phyloP scores from a whole-genome alignment of 2,329 filamentous ascomycete genomes.

The Boeremia lycopersici region DNA sequence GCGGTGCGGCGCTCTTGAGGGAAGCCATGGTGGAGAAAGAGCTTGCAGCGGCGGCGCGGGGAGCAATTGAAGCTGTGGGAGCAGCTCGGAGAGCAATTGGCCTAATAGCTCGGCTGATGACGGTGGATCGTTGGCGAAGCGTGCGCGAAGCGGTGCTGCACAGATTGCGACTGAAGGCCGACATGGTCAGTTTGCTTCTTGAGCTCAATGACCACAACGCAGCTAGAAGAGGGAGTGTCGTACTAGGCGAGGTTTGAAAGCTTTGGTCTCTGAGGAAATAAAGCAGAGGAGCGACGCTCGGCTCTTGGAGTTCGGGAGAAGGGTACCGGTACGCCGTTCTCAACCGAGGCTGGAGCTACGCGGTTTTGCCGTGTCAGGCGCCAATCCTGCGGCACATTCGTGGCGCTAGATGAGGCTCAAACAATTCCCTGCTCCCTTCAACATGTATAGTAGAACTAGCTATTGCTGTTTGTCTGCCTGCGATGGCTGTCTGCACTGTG shows the following conservation, averaged over 20 bases:
- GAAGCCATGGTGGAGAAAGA: slow-evolving; percentile 48
- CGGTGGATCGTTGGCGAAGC: slow-evolving; percentile 42
- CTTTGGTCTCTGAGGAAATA: slow-evolving; percentile 31
- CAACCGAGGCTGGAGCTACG: slow-evolving; percentile 37
- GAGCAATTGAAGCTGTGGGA: slow-evolving; percentile 28
- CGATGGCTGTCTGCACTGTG: too few relatives aligned
- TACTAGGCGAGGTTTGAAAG: slow-evolving; percentile 37
- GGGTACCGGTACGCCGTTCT: slow-evolving; percentile 31
- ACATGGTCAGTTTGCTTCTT: slow-evolving; percentile 49
- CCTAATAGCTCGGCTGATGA: slow-evolving; percentile 44
- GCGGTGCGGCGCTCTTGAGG: slow-evolving; percentile 43
- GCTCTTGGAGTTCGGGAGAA: slow-evolving; percentile 33
- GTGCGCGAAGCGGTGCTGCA: slow-evolving; percentile 48
- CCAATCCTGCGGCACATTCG: slow-evolving; percentile 2
- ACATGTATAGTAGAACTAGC: too few relatives aligned
- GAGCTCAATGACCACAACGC: slow-evolving; percentile 39
- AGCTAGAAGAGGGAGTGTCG: slow-evolving; percentile 41
- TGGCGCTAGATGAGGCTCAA: slow-evolving; percentile 13
- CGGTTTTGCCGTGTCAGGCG: slow-evolving; percentile 19
- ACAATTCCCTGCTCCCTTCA: background rate
- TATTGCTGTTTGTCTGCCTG: too few relatives aligned
- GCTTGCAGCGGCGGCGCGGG: slow-evolving; percentile 31
- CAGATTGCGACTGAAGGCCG: slow-evolving; percentile 51
- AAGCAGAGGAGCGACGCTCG: slow-evolving; percentile 30
- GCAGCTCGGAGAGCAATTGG: slow-evolving; percentile 44